Evolutionary conservation across 192 early-diverging fungal genomes (phyloP).

Genomic region (Rhizoclosmatium globosum): DNA sequence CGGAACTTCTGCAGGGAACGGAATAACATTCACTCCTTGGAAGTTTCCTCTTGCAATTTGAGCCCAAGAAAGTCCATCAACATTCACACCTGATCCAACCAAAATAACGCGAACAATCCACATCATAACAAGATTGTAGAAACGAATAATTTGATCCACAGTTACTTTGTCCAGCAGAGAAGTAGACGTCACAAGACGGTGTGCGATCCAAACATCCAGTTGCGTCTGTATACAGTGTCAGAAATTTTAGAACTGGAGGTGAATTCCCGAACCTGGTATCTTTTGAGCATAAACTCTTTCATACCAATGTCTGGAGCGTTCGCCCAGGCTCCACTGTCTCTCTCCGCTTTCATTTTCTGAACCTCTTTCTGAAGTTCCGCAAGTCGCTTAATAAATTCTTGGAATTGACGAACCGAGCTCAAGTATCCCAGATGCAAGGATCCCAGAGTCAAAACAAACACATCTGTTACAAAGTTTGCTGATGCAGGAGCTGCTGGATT

Average conservation of each 20-base stretch:
- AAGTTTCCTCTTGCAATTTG: slow-evolving; percentile 49
- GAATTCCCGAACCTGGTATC: slow-evolving; percentile 53
- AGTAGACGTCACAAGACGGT: slow-evolving; percentile 77
- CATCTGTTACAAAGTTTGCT: slow-evolving; percentile 88
- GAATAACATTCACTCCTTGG: slow-evolving; percentile 44
- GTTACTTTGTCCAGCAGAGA: slow-evolving; percentile 78
- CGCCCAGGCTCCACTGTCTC: slow-evolving; percentile 52
- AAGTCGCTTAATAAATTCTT: slow-evolving; percentile 70
- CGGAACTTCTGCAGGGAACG: slow-evolving; percentile 64
- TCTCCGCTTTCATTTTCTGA: slow-evolving; percentile 65
- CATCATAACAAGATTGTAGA: slow-evolving; percentile 90
- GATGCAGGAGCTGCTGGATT: slow-evolving; percentile 25
- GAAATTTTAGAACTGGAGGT: too few relatives aligned
- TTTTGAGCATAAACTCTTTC: slow-evolving; percentile 59
- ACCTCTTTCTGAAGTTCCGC: slow-evolving; percentile 76
- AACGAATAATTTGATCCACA: slow-evolving; percentile 71
- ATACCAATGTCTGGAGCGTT: slow-evolving; percentile 37
- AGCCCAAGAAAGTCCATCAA: slow-evolving; percentile 40
- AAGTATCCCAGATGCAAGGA: slow-evolving; percentile 85
- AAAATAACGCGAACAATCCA: slow-evolving; percentile 80
- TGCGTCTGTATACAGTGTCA: slow-evolving; percentile 54
- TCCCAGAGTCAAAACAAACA: slow-evolving; percentile 83
- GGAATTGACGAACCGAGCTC: slow-evolving; percentile 73
- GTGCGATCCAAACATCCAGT: slow-evolving; percentile 72
- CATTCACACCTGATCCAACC: slow-evolving; percentile 32